Conservation (phyloP, 495 filamentous ascomycete genomes). For the Cercophora scortea region DNA sequence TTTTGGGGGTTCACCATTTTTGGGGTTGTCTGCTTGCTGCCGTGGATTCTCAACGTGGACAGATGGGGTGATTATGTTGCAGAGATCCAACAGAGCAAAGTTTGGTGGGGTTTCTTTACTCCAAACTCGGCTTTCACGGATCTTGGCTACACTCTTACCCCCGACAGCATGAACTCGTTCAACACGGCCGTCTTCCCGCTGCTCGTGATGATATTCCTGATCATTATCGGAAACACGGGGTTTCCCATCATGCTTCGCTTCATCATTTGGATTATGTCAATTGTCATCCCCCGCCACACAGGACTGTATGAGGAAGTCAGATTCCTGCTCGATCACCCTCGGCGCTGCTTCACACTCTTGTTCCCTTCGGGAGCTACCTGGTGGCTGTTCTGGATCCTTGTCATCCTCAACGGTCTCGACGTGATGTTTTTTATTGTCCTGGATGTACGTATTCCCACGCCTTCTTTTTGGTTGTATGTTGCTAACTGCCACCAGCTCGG, state of each 20-base stretch:
- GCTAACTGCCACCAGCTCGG: not conserved
- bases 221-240: conserved; percentile 88
- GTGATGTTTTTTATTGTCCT: conserved; percentile 83
- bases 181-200: conserved; percentile 66
- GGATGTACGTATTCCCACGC: conserved; percentile 51
- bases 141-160: conserved; percentile 76
- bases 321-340: conserved; percentile 88
- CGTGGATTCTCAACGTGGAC: conserved; percentile 65
- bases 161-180: conserved; percentile 89
- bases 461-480: too few species aligned
- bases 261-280: conserved; percentile 70
- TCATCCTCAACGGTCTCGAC: conserved; percentile 73
- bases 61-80: conserved; percentile 55
- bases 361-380: conserved; percentile 88
- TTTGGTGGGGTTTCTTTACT: conserved; percentile 92
- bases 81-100: conserved; percentile 50
- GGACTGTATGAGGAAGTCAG: conserved; percentile 78
- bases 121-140: conserved; percentile 82
- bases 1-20: conserved; percentile 67
- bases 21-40: conserved; percentile 61
- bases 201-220: conserved; percentile 67
- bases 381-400: conserved; percentile 88
- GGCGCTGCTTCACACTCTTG: conserved; percentile 88
- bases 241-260: conserved; percentile 91
- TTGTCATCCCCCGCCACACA: conserved; percentile 48